A percentile compares a stretch with the other conserved stretches of the same genome.
phyloP scores from a whole-genome alignment of 2,329 filamentous ascomycete genomes.

The Cordyceps pruinosa region DNA sequence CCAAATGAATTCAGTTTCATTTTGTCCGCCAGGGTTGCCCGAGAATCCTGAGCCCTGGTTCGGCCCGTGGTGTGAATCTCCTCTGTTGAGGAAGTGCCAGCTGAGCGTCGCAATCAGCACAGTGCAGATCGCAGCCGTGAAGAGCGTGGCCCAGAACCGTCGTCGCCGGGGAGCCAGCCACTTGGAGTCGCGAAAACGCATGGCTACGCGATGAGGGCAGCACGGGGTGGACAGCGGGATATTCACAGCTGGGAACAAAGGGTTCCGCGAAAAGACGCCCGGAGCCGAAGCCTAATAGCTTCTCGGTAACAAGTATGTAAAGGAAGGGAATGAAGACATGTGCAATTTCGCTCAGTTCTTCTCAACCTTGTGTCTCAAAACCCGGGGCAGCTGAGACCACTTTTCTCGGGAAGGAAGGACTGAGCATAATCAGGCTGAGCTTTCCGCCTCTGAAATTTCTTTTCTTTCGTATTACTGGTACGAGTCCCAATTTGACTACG shows the following conservation, averaged over 20 bases:
- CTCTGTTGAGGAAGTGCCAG: not conserved
- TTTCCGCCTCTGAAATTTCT: not conserved
- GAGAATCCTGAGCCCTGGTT: not conserved
- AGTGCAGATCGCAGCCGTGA: not conserved
- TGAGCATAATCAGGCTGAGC: not conserved
- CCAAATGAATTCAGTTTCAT: slow-evolving; percentile 1
- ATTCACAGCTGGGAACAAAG: not conserved
- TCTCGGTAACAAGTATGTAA: not conserved
- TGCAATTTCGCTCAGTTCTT: no score
- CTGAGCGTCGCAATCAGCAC: not conserved
- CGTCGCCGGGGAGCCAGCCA: not conserved
- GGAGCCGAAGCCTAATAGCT: not conserved
- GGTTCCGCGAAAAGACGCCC: not conserved
- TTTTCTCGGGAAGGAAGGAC: not conserved
- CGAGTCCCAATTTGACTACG: no score
- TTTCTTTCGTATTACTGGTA: not conserved
- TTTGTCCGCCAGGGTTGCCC: not conserved
- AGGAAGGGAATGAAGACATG: not conserved
- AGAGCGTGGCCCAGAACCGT: not conserved
- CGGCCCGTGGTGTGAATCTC: not conserved
- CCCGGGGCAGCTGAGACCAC: not conserved
- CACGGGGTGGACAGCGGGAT: no score
- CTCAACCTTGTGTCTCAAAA: not conserved
- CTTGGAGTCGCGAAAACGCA: not conserved
- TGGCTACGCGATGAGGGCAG: not conserved